A percentile compares a stretch with the other conserved stretches of the same genome.
Evolutionary conservation across 1,284 basidiomycete species (phyloP).

Genomic region (Marasmius oreades): DNA sequence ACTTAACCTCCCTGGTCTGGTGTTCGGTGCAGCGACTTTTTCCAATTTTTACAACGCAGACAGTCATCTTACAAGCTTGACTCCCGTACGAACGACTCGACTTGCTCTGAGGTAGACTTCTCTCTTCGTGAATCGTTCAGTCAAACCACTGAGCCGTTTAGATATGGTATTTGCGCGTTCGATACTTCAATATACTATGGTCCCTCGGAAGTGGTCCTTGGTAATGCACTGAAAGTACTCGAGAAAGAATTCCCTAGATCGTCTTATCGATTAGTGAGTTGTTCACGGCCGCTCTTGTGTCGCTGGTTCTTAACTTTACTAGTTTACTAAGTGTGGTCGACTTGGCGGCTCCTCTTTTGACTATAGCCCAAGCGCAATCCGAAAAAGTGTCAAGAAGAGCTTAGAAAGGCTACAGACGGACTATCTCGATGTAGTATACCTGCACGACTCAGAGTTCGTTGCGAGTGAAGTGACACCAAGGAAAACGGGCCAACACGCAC

Average conservation of each 20-base stretch:
- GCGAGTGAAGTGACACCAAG: slow-evolving; percentile 51
- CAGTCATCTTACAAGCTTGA: slow-evolving; percentile 52
- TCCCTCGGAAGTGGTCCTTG: slow-evolving; percentile 86
- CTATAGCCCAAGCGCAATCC: slow-evolving; percentile 72
- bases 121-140: background rate
- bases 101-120: slow-evolving; percentile 68
- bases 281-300: no score
- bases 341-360: slow-evolving; percentile 79
- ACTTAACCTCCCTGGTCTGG: slow-evolving; percentile 42
- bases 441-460: slow-evolving; percentile 94
- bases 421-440: slow-evolving; percentile 84
- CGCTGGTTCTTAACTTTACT: no score
- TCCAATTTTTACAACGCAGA: slow-evolving; percentile 71
- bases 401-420: slow-evolving; percentile 73
- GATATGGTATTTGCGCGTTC: slow-evolving; percentile 88
- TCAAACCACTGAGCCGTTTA: slow-evolving; percentile 25
- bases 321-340: slow-evolving; percentile 95
- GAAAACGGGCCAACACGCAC: slow-evolving; percentile 49
- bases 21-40: slow-evolving; percentile 72
- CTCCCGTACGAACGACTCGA: slow-evolving; percentile 71
- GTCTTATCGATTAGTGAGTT: slow-evolving; percentile 72
- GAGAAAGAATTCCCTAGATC: slow-evolving; percentile 72
- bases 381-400: slow-evolving; percentile 68
- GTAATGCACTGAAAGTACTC: slow-evolving; percentile 66
- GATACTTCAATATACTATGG: slow-evolving; percentile 92